Base-by-base conservation (phyloP, 306 rosid genomes). In the Sicyos edulis region DNA sequence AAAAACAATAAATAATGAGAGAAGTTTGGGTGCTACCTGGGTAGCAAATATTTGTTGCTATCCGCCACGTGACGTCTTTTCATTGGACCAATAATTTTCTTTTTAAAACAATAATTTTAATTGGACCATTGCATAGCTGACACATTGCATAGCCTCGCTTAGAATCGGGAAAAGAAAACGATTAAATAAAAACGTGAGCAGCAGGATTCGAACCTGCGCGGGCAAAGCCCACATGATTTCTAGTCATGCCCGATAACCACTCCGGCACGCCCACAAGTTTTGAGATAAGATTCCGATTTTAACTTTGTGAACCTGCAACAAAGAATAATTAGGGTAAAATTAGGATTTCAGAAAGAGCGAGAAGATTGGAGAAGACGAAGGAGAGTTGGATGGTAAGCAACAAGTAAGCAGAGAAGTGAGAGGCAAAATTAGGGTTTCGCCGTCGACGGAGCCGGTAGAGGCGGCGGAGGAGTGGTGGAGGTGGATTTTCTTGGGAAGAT, bases 401-500 rank as follows among this genome's bases (percentile, higher is more conserved):
- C 13, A 47, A 47, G 11, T 47, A 4, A 15, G 52, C 10, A n/a
- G 21, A 26, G 29, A 26, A 3, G 29, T 26, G 11, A n/a, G 16
- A n/a, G 24, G 55, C 71, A 66, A 16, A 69, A 21, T 29, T 60
- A 44, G 29, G 29, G 14, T 14, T 57, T 64, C 54, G 42, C 34
- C 22, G 6, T 4, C 42, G 63, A 0, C 44, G 37, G 4, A 15
- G 55, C 74, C 14, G 52, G 45, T 40, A 91, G 82, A 7, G 85
- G 77, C 0, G 82, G 68, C 5, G 42, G 42, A 20, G 63, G 11
- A 15, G 32, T 7, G 24, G 50, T 3, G 17, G 81, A 61, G 0
- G 63, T 79, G 12, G 87, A 91, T 80, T 89, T 89, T 71, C 86
- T 91, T 6, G 88, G 83, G 54, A 90, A 87, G 63, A n/a, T 89